Conservation (phyloP, 805 yeast genomes). For the Ogataea haglerorum region DNA sequence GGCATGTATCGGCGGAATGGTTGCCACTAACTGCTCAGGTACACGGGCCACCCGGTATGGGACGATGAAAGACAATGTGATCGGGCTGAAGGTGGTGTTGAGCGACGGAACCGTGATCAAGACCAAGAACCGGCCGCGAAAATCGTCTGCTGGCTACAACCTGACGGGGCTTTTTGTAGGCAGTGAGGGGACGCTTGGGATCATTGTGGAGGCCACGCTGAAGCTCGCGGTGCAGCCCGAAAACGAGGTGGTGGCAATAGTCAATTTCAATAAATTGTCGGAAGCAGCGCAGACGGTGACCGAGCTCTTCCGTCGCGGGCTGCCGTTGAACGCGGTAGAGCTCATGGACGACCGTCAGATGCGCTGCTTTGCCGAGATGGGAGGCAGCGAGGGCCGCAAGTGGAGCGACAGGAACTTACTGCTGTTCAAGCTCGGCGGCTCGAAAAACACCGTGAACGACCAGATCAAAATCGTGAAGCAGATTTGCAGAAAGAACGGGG, state of each 20-base stretch:
- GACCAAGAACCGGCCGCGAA: constrained; percentile 71
- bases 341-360: constrained; percentile 67
- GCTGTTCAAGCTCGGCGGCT: constrained; percentile 62
- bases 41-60: constrained; percentile 78
- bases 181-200: constrained; percentile 73
- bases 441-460: constrained; percentile 38
- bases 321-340: constrained; percentile 69
- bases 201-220: constrained; percentile 71
- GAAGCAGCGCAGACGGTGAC: constrained; percentile 71
- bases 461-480: constrained; percentile 42
- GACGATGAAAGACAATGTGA: constrained; percentile 72
- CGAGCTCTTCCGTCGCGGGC: constrained; percentile 55
- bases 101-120: constrained; percentile 79
- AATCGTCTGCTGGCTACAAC: constrained; percentile 77
- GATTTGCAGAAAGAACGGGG: constrained; percentile 53
- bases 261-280: constrained; percentile 58
- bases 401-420: constrained; percentile 35
- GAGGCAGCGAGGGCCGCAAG: constrained; percentile 31
- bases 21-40: constrained; percentile 76
- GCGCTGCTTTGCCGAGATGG: constrained; percentile 57
- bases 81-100: constrained; percentile 66
- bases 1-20: constrained; percentile 77
- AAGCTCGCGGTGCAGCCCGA: constrained; percentile 64
- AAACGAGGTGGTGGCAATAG: constrained; percentile 63
- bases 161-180: constrained; percentile 70